Evolutionary conservation across 2,329 filamentous ascomycete species (phyloP).

Genomic region (Fusarium lyarnte): DNA sequence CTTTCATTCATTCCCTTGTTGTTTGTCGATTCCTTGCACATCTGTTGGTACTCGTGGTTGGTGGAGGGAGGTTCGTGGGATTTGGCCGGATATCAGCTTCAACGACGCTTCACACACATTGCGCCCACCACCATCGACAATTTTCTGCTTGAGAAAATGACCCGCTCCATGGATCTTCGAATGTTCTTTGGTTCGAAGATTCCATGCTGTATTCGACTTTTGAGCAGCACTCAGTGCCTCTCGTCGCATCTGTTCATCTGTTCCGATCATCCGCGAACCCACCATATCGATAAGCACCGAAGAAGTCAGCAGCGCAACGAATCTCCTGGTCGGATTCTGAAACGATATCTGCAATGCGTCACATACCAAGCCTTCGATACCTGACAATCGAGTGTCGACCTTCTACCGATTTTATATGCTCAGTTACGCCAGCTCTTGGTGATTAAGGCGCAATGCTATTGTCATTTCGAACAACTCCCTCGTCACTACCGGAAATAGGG

Average conservation of each 20-base stretch:
- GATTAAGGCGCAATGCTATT: neutral
- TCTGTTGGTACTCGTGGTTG: conserved; percentile 33
- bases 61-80: conserved; percentile 32
- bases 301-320: neutral
- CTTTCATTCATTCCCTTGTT: conserved; percentile 22
- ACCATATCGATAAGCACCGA: conserved; percentile 8
- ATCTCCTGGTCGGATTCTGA: neutral
- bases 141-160: neutral
- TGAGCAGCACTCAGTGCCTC: neutral
- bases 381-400: neutral
- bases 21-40: conserved; percentile 32
- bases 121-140: conserved; percentile 16
- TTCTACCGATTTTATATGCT: neutral
- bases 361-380: neutral
- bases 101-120: conserved; percentile 6
- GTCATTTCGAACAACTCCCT: neutral
- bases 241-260: neutral
- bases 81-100: conserved; percentile 18
- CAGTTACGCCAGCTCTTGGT: neutral
- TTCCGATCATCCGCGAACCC: conserved; percentile 10
- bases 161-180: neutral
- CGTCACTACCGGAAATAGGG: neutral
- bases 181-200: neutral
- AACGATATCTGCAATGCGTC: neutral
- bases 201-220: neutral